phyloP scores from a whole-genome alignment of 768 basidiomycete genomes.

The Lepiota venenata region DNA sequence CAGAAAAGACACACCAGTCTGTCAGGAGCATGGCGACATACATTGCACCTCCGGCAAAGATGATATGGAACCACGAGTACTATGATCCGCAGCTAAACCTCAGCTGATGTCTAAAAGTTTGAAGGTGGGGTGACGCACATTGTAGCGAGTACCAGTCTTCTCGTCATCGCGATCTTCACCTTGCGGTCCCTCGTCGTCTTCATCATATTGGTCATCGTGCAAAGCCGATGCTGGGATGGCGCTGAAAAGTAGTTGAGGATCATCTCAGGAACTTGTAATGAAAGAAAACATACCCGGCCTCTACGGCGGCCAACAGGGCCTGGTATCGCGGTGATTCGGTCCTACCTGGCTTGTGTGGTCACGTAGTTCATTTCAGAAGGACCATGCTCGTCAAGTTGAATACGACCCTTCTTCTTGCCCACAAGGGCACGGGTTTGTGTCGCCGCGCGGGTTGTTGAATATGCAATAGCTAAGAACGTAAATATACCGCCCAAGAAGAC shows the following conservation, averaged over 20 bases:
- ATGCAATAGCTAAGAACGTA: constrained; percentile 97
- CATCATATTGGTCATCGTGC: constrained; percentile 72
- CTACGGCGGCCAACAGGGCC: constrained; percentile 91
- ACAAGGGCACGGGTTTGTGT: constrained; percentile 92
- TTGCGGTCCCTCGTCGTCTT: constrained; percentile 64
- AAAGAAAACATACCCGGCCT: constrained; percentile 72
- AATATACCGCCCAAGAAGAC: constrained; percentile 90
- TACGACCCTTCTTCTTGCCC: constrained; percentile 63
- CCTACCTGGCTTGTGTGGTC: constrained; percentile 75
- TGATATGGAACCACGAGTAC: constrained; percentile 99
- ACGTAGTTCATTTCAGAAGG: constrained; percentile 76
- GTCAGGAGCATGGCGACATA: constrained; percentile 97
- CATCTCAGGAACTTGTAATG: background rate
- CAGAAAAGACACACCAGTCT: constrained; percentile 70
- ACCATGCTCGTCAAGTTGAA: constrained; percentile 58
- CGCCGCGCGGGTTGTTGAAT: constrained; percentile 93
- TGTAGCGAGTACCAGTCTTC: constrained; percentile 90
- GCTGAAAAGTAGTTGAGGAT: constrained; percentile 32
- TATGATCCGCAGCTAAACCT: constrained; percentile 26
- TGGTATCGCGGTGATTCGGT: constrained; percentile 91
- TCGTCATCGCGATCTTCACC: constrained; percentile 90
- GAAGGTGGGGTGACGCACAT: constrained; percentile 48
- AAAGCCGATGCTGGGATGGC: constrained; percentile 93
- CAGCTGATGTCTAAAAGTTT: background rate
- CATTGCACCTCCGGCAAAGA: constrained; percentile 95